These are phyloP conservation scores for Chamaecrista fasciculata DNA, from an alignment of 306 rosid species.

Conservation along the genomic window DNA sequence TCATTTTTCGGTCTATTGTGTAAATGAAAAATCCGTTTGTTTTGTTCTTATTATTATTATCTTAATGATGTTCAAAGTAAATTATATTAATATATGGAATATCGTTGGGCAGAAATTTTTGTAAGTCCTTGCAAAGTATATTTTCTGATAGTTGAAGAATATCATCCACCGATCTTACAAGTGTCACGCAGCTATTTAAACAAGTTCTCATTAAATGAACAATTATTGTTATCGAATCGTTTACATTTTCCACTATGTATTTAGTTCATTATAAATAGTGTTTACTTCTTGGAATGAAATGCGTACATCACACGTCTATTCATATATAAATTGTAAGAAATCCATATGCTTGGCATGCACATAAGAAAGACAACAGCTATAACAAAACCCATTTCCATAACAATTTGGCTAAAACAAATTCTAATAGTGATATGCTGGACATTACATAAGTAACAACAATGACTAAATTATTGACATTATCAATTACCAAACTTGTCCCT, in stretches of 20 bases:
- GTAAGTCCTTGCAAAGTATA: not conserved
- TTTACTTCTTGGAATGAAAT: too few relatives aligned
- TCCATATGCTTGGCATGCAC: slow-evolving; percentile 47
- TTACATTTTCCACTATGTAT: too few relatives aligned
- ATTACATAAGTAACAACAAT: not conserved
- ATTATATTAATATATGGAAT: not conserved
- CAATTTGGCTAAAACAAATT: not conserved
- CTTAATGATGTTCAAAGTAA: not conserved
- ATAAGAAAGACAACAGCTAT: slow-evolving; percentile 34
- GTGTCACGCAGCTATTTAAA: not conserved
- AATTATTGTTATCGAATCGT: too few relatives aligned
- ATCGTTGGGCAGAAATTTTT: not conserved
- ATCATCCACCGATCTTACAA: not conserved
- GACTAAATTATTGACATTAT: not conserved
- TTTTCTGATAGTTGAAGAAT: not conserved
- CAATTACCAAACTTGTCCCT: not conserved
- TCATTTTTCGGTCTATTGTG: not conserved
- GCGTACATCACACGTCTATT: too few relatives aligned
- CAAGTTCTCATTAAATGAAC: too few relatives aligned
- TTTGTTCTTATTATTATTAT: too few relatives aligned
- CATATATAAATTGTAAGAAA: slow-evolving; percentile 54
- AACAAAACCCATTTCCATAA: slow-evolving; percentile 25
- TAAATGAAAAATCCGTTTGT: not conserved
- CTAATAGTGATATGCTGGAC: not conserved
- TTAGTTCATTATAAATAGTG: too few relatives aligned